Base-by-base conservation (phyloP, 192 early-diverging fungal genomes). In the Gamsiella multidivaricata region DNA sequence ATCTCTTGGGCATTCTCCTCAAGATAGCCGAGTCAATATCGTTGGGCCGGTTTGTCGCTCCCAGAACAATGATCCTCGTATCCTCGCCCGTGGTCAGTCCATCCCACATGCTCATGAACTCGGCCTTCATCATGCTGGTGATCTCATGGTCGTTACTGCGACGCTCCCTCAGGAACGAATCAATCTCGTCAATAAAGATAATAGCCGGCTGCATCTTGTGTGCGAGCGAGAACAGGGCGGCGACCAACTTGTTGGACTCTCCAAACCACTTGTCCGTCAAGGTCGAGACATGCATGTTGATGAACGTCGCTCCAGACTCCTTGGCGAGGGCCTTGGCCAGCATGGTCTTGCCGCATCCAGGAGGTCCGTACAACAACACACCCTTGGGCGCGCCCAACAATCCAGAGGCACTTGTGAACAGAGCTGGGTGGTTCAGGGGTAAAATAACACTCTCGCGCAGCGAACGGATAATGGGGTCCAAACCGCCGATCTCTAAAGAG, bases 81-180 rank as follows among this genome's bases (percentile, higher is more conserved):
- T 87, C 86, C 54, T 92, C 86, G 25, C 88, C 90, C 2, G 91
- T 89, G 3, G 92, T 90, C 62, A 99, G 83, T 5, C 98, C 98
- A 80, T 99, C 98, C 98, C 98, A 99, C 68, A 98, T 88, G 53
- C 91, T 91, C 96, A 99, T 98, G 78, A 98, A 99, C 84, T 98
- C 98, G 22, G 98, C 97, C 85, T 99, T 99, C 97, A 99, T 99
- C 88, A 98, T 98, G 39, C 89, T 86, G 43, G 95, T 98, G 39
- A 94, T 95, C 82, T 99, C 98, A 69, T 99, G 96, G 80, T 99
- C 98, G 42, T 86, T 90, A 47, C 87, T 92, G 70, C 86, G 76
- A 42, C 96, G 88, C 49, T 98, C 96, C 25, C 96, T 87, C 67
- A 99, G 76, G 79, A 99, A 98, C 14, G 94, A 94, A 79, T 99